These are phyloP conservation scores for Fusarium lateritium DNA, from an alignment of 2,329 filamentous ascomycete genomes.

Conservation along the genomic window DNA sequence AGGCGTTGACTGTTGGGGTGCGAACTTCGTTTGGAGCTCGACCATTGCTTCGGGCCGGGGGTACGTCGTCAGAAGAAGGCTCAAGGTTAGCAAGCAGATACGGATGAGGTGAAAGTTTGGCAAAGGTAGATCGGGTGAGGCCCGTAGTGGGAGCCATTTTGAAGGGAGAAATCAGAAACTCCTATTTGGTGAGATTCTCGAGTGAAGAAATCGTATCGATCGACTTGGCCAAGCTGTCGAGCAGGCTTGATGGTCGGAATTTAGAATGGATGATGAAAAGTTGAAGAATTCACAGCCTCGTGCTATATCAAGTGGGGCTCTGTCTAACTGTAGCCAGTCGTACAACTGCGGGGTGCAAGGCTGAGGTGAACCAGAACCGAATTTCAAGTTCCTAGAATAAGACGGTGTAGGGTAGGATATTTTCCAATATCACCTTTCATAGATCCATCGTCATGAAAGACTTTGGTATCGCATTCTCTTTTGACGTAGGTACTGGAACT, in stretches of 20 bases:
- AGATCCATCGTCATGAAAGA: too few relatives aligned
- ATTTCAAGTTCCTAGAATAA: too few relatives aligned
- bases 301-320: slow-evolving; percentile 20
- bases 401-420: slow-evolving; percentile 15
- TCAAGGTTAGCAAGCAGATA: slow-evolving; percentile 92
- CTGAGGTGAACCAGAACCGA: slow-evolving; percentile 14
- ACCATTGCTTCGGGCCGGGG: slow-evolving; percentile 83
- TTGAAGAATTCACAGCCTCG: slow-evolving; percentile 49
- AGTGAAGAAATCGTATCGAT: neutral
- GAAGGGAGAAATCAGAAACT: neutral
- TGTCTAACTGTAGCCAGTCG: slow-evolving; percentile 31
- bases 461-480: too few relatives aligned
- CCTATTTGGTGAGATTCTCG: neutral
- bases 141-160: slow-evolving; percentile 55
- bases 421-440: neutral
- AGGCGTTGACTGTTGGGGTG: slow-evolving; percentile 81
- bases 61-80: slow-evolving; percentile 62
- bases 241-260: neutral
- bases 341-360: slow-evolving; percentile 24
- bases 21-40: slow-evolving; percentile 80
- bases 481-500: too few relatives aligned
- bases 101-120: slow-evolving; percentile 88
- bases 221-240: neutral
- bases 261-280: slow-evolving; percentile 44
- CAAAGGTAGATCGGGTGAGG: slow-evolving; percentile 79